Percentiles rank a stretch among this genome's conserved stretches.
These are phyloP conservation scores for Ogataea trehalophila DNA, from an alignment of 805 yeast species.

Conservation along the genomic window DNA sequence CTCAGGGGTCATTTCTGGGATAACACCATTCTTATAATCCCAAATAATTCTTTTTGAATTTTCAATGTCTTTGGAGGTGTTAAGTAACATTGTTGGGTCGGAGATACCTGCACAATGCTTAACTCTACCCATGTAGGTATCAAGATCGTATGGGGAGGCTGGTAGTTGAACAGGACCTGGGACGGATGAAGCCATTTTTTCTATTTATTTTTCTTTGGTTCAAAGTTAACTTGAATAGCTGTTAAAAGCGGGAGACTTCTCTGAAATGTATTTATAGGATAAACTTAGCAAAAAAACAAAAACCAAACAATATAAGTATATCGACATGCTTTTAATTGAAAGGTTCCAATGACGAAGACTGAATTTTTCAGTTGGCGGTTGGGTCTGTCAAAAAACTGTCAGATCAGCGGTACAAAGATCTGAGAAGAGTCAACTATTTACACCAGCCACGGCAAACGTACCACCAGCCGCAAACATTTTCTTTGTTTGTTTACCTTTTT, in stretches of 20 bases:
- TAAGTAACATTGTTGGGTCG: constrained; percentile 85
- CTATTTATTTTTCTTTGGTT: not conserved
- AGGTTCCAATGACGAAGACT: too few relatives aligned
- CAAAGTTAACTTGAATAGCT: not conserved
- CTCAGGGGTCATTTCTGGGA: constrained; percentile 63
- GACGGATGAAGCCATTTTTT: constrained; percentile 77
- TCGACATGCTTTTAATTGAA: too few relatives aligned
- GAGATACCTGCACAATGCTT: constrained; percentile 90
- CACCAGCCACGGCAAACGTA: too few relatives aligned
- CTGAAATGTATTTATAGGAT: too few relatives aligned
- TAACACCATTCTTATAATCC: constrained; percentile 67
- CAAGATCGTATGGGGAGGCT: constrained; percentile 69
- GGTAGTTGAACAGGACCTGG: constrained; percentile 81
- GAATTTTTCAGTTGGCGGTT: too few relatives aligned
- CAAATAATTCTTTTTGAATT: constrained; percentile 61
- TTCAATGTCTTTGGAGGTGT: constrained; percentile 57
- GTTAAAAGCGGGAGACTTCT: not conserved
- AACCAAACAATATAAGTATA: too few relatives aligned
- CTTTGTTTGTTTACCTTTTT: too few relatives aligned
- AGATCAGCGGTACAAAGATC: too few relatives aligned
- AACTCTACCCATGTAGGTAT: constrained; percentile 90
- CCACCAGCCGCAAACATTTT: too few relatives aligned
- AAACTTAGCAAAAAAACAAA: too few relatives aligned
- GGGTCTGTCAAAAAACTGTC: too few relatives aligned
- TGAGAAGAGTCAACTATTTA: too few relatives aligned